phyloP scores from a whole-genome alignment of 1,284 basidiomycete species.

The Puccinia hordei region DNA sequence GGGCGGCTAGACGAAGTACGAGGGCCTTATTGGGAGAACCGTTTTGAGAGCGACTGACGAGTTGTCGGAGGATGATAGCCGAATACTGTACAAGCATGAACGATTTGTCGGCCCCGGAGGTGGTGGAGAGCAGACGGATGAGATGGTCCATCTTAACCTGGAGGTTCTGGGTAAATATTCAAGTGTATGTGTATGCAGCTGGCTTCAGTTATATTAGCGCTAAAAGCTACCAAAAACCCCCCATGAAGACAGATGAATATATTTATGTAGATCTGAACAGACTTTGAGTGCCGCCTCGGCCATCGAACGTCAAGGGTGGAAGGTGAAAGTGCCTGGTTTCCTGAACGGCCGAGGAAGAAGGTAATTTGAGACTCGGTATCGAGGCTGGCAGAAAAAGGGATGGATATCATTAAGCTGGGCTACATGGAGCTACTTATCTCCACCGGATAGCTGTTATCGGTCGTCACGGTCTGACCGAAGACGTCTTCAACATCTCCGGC shows the following conservation, averaged over 20 bases:
- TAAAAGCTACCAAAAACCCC: too few species aligned
- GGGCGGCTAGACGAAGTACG: constrained; percentile 21
- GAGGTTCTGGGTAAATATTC: not conserved
- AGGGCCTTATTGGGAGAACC: not conserved
- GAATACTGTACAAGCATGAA: constrained; percentile 48
- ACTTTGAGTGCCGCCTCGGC: not conserved
- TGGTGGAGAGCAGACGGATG: constrained; percentile 41
- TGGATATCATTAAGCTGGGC: too few species aligned
- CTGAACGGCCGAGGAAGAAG: not conserved
- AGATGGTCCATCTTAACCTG: constrained; percentile 32
- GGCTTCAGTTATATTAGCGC: constrained; percentile 2
- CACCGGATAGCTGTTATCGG: not conserved
- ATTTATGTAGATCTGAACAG: not conserved
- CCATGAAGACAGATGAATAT: too few species aligned
- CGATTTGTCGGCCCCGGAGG: constrained; percentile 46
- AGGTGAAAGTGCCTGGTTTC: not conserved
- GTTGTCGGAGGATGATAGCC: constrained; percentile 18
- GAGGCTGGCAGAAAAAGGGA: not conserved
- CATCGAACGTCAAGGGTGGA: not conserved
- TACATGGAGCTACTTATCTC: too few species aligned
- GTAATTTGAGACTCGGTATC: not conserved
- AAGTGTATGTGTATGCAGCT: too few species aligned
- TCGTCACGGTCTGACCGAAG: constrained; percentile 17
- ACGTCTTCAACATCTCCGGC: not conserved
- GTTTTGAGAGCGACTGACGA: constrained; percentile 14